Evolutionary conservation across 768 basidiomycete genomes (phyloP).

Genomic region (Phallus indusiatus): DNA sequence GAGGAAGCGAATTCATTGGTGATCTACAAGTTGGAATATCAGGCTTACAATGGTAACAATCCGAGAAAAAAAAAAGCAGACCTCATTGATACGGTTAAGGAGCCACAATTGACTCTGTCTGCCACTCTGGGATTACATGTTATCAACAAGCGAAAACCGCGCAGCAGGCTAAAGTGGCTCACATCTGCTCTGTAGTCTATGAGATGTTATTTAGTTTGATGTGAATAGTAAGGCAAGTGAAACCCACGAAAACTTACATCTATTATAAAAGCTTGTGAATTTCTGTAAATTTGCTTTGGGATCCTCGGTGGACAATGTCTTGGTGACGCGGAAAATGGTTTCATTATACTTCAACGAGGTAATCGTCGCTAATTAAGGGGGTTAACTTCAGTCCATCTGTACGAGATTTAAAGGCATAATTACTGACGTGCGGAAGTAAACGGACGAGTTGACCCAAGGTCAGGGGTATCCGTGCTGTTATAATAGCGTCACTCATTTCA

Average conservation of each 20-base stretch:
- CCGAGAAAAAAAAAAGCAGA: constrained; percentile 17
- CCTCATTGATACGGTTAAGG: constrained; percentile 55
- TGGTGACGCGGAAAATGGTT: constrained; percentile 48
- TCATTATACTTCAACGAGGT: constrained; percentile 25
- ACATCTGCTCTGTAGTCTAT: constrained; percentile 75
- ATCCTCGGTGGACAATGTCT: constrained; percentile 57
- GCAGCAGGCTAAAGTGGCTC: constrained; percentile 16
- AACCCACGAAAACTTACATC: constrained; percentile 51
- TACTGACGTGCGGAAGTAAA: constrained; percentile 18
- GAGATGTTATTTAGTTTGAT: constrained; percentile 9
- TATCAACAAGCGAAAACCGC: constrained; percentile 12
- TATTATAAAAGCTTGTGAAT: constrained; percentile 65
- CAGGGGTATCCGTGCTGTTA: constrained; percentile 63
- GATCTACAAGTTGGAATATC: constrained; percentile 33
- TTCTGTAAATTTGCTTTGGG: constrained; percentile 53
- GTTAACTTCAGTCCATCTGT: background rate
- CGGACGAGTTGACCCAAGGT: constrained; percentile 32
- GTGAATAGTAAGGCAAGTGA: constrained; percentile 16
- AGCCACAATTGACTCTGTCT: constrained; percentile 74
- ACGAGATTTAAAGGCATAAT: constrained; percentile 12
- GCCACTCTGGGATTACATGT: constrained; percentile 45
- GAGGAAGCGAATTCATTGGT: constrained; percentile 53
- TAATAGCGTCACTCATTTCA: background rate
- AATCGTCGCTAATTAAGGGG: background rate
- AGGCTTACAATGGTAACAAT: background rate